phyloP scores from a whole-genome alignment of 179 eudicot species.

The Gypsophila paniculata region DNA sequence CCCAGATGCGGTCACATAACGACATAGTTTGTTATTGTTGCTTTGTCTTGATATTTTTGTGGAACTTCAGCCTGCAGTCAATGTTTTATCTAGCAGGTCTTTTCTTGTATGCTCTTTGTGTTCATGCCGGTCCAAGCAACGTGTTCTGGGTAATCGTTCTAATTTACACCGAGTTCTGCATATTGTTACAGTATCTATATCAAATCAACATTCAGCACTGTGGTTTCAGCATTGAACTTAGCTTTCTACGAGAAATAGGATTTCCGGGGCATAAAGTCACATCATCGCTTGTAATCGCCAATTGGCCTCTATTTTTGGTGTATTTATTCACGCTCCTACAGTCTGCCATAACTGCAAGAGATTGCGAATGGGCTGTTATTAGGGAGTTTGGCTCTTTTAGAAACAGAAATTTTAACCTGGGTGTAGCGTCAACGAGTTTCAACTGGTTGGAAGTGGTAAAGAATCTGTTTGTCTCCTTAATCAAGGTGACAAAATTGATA shows the following conservation, averaged over 20 bases:
- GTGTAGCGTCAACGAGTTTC: conserved; percentile 26
- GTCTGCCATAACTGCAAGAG: conserved; percentile 89
- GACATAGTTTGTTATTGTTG: conserved; percentile 93
- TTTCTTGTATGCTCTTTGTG: conserved; percentile 92
- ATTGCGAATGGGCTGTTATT: conserved; percentile 69
- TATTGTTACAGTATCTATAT: conserved; percentile 78
- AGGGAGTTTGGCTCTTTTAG: conserved; percentile 35
- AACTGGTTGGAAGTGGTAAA: conserved; percentile 45
- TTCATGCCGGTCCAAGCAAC: conserved; percentile 72
- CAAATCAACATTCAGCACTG: conserved; percentile 94
- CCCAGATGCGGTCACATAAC: conserved; percentile 88
- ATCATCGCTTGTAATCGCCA: conserved; percentile 78
- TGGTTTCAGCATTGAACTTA: conserved; percentile 58
- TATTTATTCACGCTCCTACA: conserved; percentile 91
- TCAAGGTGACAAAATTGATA: conserved; percentile 41
- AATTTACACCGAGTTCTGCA: conserved; percentile 76
- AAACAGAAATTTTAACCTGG: conserved; percentile 34
- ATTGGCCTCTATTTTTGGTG: conserved; percentile 73
- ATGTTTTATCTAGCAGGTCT: conserved; percentile 89
- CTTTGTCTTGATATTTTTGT: conserved; percentile 77
- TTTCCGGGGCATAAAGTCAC: conserved; percentile 63
- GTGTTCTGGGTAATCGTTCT: conserved; percentile 85
- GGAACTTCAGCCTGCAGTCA: conserved; percentile 94
- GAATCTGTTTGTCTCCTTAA: conserved; percentile 38
- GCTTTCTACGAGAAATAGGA: conserved; percentile 62